Evolutionary conservation across 495 filamentous ascomycete genomes (phyloP).

Genomic region (Tuber calosporum): DNA sequence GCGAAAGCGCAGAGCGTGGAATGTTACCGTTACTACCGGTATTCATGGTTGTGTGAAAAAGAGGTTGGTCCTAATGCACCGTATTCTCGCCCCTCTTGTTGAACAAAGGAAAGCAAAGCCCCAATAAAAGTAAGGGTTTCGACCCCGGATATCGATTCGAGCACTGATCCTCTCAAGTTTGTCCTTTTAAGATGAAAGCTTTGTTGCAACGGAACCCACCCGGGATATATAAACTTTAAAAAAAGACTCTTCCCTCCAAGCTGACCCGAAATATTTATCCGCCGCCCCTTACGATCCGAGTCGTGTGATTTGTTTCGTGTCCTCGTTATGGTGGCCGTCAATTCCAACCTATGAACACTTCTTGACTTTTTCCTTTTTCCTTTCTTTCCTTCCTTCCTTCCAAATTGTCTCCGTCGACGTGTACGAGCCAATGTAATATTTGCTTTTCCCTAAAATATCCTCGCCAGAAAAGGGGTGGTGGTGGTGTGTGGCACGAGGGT

Average conservation of each 20-base stretch:
- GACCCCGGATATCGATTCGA: background rate
- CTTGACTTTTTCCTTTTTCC: background rate
- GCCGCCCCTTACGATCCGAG: background rate
- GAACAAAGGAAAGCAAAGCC: slow-evolving; percentile 1
- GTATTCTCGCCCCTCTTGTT: background rate
- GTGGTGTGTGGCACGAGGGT: background rate
- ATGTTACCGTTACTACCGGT: slow-evolving; percentile 18
- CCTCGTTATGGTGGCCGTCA: background rate
- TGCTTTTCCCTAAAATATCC: background rate
- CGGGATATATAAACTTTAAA: slow-evolving; percentile 5
- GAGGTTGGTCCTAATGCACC: background rate
- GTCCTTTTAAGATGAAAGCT: background rate
- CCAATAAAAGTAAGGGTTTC: background rate
- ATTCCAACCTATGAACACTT: background rate
- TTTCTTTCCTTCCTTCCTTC: background rate
- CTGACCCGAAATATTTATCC: background rate
- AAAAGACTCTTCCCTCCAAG: background rate
- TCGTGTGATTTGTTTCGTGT: slow-evolving; percentile 4
- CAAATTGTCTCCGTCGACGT: background rate
- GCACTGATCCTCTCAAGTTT: background rate
- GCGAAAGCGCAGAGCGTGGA: slow-evolving; percentile 38
- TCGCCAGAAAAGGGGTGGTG: slow-evolving; percentile 2
- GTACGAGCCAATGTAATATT: slow-evolving; percentile 1
- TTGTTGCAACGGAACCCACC: background rate
- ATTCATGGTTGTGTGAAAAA: slow-evolving; percentile 17